These are phyloP conservation scores for Pestalotiopsis fici DNA, from an alignment of 2,329 filamentous ascomycete species.

Conservation along the genomic window DNA sequence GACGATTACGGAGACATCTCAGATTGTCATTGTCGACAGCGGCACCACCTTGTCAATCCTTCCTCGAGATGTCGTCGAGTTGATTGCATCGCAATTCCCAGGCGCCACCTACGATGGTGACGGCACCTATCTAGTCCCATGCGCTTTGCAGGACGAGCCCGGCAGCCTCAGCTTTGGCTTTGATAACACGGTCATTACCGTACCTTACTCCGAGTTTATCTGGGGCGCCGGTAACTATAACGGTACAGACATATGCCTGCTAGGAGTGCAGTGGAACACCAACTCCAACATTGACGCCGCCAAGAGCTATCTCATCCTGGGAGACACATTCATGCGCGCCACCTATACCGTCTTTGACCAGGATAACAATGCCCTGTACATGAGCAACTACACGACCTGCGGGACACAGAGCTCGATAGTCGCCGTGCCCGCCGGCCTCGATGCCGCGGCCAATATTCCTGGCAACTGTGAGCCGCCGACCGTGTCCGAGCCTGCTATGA, in stretches of 20 bases:
- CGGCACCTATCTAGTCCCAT: slow-evolving; percentile 47
- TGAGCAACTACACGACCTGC: slow-evolving; percentile 27
- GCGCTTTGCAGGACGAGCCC: slow-evolving; percentile 32
- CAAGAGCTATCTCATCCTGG: slow-evolving; percentile 27
- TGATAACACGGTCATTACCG: slow-evolving; percentile 32
- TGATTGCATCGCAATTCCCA: slow-evolving; percentile 43
- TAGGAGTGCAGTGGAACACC: slow-evolving; percentile 17
- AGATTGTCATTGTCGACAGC: slow-evolving; percentile 51
- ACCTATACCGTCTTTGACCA: slow-evolving; percentile 33
- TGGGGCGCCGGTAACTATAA: slow-evolving; percentile 24
- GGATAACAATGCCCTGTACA: slow-evolving; percentile 28
- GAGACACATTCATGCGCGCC: slow-evolving; percentile 31
- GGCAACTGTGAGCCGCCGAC: slow-evolving; percentile 18
- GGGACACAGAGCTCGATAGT: slow-evolving; percentile 23
- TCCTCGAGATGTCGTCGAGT: slow-evolving; percentile 40
- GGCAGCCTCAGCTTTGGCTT: slow-evolving; percentile 55
- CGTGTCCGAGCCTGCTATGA: neutral
- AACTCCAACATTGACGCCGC: slow-evolving; percentile 19
- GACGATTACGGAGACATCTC: slow-evolving; percentile 26
- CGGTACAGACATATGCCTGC: slow-evolving; percentile 18
- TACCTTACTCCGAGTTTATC: slow-evolving; percentile 30
- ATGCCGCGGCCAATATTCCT: slow-evolving; percentile 21
- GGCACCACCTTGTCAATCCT: slow-evolving; percentile 52
- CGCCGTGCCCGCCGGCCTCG: slow-evolving; percentile 26
- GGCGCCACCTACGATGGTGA: slow-evolving; percentile 37